Base-by-base conservation (phyloP, 305 asterid genomes). In the Striga hermonthica region DNA sequence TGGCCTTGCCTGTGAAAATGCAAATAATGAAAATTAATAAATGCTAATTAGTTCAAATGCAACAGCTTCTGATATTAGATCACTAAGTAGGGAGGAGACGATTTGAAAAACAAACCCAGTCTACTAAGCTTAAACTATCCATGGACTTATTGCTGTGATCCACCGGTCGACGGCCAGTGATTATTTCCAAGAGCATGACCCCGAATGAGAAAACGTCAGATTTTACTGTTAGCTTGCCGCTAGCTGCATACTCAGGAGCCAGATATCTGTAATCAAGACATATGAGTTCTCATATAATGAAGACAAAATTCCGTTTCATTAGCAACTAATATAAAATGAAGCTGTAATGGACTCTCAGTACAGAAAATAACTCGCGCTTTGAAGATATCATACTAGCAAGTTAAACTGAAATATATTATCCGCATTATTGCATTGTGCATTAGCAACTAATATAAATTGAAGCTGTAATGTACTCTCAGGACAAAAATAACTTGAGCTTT, bases 181-280 rank as follows among this genome's bases (percentile, higher is more conserved):
- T 82, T 50, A 88, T 77, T 67, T 88, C 96, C 62, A 86, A 70
- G 7, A 88, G 88, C 96, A 88, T 82, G 16, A 88, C 88, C 7
- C 96, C 96, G 8, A 81, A 88, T 61, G 96, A 88, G 81, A 84
- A 88, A 66, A 88, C 96, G 71, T 88, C 95, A 1, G 95, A 86
- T 61, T 84, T 86, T 31, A 86, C 96, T 3, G 85, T 72, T 60
- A 88, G 79, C 79, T 86, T 88, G 34, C 96, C 96, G 63, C 88
- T 88, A 11, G 92, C 82, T 57, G 95, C 95, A 60, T 86, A 88
- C 75, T 88, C 96, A 3, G 96, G 96, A 74, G 95, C 96, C 61
- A 88, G 45, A 75, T 88, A 88, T 79, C 96, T 88, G 66, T 62
- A 61, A 52, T 37, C 28, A 44, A 43, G 34, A 62, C 10, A 52